Evolutionary conservation across 345 rosid genomes (phyloP).

Genomic region (Fremontodendron californicum): DNA sequence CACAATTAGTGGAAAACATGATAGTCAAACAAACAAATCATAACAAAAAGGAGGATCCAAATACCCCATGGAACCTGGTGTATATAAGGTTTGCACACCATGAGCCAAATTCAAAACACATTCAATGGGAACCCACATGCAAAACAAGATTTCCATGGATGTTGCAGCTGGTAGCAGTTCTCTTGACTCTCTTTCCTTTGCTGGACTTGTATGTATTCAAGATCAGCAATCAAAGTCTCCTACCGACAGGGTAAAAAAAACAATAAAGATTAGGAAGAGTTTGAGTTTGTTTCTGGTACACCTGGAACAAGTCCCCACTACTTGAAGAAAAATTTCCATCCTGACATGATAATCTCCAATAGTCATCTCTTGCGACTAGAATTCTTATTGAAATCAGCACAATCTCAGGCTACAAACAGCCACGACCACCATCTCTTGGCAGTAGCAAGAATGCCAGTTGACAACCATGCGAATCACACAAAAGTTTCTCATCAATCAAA

Average conservation of each 20-base stretch:
- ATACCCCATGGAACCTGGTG: background rate
- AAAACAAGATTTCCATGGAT: slow-evolving; percentile 26
- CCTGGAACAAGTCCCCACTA: slow-evolving; percentile 3
- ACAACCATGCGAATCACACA: background rate
- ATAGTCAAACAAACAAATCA: slow-evolving; percentile 11
- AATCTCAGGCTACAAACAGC: slow-evolving; percentile 13
- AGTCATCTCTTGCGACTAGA: slow-evolving; percentile 20
- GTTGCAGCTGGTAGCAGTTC: slow-evolving; percentile 24
- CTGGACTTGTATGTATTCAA: slow-evolving; percentile 38
- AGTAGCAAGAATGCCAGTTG: slow-evolving; percentile 9
- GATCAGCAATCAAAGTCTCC: slow-evolving; percentile 28
- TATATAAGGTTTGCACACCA: slow-evolving; percentile 1
- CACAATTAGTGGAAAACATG: background rate
- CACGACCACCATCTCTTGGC: slow-evolving; percentile 3
- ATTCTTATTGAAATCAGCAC: slow-evolving; percentile 9
- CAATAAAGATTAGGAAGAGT: slow-evolving; percentile 19
- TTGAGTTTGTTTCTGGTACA: slow-evolving; percentile 22
- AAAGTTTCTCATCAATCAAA: slow-evolving; percentile 11
- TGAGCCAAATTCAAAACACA: background rate
- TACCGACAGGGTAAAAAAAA: background rate
- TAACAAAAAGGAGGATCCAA: background rate
- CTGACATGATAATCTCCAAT: slow-evolving; percentile 11
- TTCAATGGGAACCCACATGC: slow-evolving; percentile 27
- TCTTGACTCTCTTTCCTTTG: slow-evolving; percentile 35
- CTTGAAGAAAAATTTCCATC: background rate